phyloP scores from a whole-genome alignment of 2,329 filamentous ascomycete genomes.

The Botrytis medusae region DNA sequence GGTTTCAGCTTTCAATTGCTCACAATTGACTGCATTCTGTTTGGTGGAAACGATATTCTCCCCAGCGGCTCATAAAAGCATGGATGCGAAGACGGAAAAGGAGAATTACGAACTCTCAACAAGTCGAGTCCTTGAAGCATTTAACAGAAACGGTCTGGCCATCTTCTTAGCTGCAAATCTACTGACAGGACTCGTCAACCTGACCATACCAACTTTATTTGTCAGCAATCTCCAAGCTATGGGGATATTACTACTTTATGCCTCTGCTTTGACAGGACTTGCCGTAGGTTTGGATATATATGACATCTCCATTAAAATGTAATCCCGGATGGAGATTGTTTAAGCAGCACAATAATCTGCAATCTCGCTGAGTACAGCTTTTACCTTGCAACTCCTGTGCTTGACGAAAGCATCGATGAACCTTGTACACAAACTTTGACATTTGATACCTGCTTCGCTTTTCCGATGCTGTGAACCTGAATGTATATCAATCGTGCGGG shows the following conservation, averaged over 20 bases:
- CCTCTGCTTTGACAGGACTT: constrained; percentile 61
- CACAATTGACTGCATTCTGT: constrained; percentile 78
- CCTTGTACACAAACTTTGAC: constrained; percentile 6
- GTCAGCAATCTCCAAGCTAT: constrained; percentile 65
- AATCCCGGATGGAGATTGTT: constrained; percentile 1
- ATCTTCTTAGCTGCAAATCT: constrained; percentile 88
- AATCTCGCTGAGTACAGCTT: constrained; percentile 6
- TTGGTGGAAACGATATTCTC: constrained; percentile 77
- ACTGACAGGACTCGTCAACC: constrained; percentile 83
- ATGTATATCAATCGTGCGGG: background rate
- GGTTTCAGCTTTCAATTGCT: constrained; percentile 86
- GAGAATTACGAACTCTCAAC: constrained; percentile 69
- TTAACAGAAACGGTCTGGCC: constrained; percentile 83
- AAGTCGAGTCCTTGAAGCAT: constrained; percentile 76
- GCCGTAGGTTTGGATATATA: constrained; percentile 63
- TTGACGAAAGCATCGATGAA: constrained; percentile 10
- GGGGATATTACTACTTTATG: constrained; percentile 73
- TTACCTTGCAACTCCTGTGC: background rate
- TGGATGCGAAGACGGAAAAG: constrained; percentile 54
- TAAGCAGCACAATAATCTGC: constrained; percentile 8
- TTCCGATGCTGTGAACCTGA: background rate
- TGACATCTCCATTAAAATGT: constrained; percentile 23
- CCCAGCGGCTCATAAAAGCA: constrained; percentile 62
- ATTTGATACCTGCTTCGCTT: background rate
- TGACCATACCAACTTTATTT: constrained; percentile 80